Percentiles rank a stretch among this genome's conserved stretches.
These are phyloP conservation scores for Passiflora organensis DNA, from an alignment of 345 rosid genomes.

Conservation along the genomic window DNA sequence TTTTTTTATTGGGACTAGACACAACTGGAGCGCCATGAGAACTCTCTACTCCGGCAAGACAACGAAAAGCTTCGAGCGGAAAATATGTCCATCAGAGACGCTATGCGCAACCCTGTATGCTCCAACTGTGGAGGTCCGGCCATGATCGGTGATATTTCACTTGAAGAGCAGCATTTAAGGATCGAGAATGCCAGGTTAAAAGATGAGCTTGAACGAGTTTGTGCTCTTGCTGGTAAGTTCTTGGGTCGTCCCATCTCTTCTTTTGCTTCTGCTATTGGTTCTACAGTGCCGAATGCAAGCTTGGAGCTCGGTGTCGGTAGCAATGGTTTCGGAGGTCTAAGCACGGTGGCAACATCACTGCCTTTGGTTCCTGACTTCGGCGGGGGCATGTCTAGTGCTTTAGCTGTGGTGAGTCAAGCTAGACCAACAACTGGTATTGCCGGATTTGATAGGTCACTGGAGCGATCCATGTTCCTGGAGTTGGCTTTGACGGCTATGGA, in stretches of 20 bases:
- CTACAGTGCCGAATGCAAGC: conserved; percentile 58
- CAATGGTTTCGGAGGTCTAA: conserved; percentile 48
- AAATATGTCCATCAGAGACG: conserved; percentile 84
- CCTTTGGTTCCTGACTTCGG: conserved; percentile 51
- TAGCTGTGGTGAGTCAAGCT: conserved; percentile 28
- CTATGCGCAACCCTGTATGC: conserved; percentile 87
- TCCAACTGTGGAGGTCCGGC: conserved; percentile 90
- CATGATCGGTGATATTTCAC: conserved; percentile 64
- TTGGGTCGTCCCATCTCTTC: conserved; percentile 72
- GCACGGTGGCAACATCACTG: conserved; percentile 34
- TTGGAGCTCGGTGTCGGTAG: conserved; percentile 79
- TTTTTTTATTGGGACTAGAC: conserved; percentile 42
- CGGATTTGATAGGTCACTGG: conserved; percentile 51
- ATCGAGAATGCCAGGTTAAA: conserved; percentile 81
- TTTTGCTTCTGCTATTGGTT: conserved; percentile 29
- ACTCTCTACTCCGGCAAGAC: conserved; percentile 70
- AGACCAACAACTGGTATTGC: conserved; percentile 31
- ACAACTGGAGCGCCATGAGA: conserved; percentile 88
- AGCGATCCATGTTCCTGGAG: conserved; percentile 70
- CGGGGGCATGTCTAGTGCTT: conserved; percentile 38
- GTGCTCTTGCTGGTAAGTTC: conserved; percentile 85
- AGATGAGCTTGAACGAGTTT: conserved; percentile 80
- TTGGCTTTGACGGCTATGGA: conserved; percentile 84
- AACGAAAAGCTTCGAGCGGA: conserved; percentile 87
- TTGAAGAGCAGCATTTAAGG: conserved; percentile 85